Percentiles rank a stretch among this genome's conserved stretches.
Evolutionary conservation across 352 stramenopile genomes (phyloP).

Genomic region (Phytophthora ramorum): DNA sequence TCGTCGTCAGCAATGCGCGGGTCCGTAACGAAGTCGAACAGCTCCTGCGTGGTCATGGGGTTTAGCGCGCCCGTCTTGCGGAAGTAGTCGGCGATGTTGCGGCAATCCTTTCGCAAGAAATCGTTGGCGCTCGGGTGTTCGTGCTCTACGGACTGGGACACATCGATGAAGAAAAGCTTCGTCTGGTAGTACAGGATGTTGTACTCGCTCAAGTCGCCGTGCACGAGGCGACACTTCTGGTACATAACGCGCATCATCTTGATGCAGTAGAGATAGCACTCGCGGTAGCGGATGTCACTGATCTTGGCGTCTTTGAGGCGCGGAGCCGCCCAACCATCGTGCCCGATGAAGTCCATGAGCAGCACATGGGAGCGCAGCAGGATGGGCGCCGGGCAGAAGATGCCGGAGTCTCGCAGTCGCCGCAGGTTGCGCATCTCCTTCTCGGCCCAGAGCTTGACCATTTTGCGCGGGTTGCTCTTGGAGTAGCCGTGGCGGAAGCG

Average conservation of each 20-base stretch:
- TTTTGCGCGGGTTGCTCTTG: slow-evolving; percentile 98
- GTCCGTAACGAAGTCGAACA: slow-evolving; percentile 97
- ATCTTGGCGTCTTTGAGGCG: slow-evolving; percentile 96
- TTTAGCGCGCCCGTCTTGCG: slow-evolving; percentile 88
- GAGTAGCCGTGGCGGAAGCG: slow-evolving; percentile 98
- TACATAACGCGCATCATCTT: slow-evolving; percentile 98
- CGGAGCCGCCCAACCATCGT: slow-evolving; percentile 94
- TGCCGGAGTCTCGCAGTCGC: slow-evolving; percentile 90
- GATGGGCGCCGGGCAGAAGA: slow-evolving; percentile 93
- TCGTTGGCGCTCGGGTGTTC: slow-evolving; percentile 98
- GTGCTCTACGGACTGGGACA: slow-evolving; percentile 98
- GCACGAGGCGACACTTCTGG: slow-evolving; percentile 96
- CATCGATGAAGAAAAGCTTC: slow-evolving; percentile 98
- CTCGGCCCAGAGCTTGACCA: slow-evolving; percentile 99
- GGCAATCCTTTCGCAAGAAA: slow-evolving; percentile 98
- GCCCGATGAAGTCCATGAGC: slow-evolving; percentile 99
- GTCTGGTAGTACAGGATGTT: slow-evolving; percentile 99
- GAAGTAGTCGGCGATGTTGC: slow-evolving; percentile 98
- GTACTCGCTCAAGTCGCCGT: slow-evolving; percentile 99
- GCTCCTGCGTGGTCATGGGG: slow-evolving; percentile 94
- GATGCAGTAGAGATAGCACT: slow-evolving; percentile 95
- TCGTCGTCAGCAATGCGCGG: slow-evolving; percentile 69
- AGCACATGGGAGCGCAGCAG: slow-evolving; percentile 98
- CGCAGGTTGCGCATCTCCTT: slow-evolving; percentile 99
- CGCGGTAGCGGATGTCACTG: slow-evolving; percentile 90